These are phyloP conservation scores for Paradendryphiella salina DNA, from an alignment of 2,329 filamentous ascomycete species.

Conservation along the genomic window DNA sequence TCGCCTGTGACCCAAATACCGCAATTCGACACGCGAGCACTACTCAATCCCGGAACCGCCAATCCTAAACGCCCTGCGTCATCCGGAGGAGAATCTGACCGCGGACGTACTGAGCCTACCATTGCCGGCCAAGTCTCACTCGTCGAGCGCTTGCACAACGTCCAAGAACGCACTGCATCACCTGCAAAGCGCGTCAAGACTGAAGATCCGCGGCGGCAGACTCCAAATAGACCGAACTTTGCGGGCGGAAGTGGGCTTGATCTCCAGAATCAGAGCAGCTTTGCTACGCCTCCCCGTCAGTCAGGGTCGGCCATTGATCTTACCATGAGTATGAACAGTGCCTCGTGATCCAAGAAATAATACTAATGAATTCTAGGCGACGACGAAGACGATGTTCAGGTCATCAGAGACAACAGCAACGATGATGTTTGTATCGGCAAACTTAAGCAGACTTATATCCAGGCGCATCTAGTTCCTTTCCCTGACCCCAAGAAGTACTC, in stretches of 20 bases:
- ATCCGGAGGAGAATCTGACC: constrained; percentile 23
- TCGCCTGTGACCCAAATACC: constrained; percentile 10
- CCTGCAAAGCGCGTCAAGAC: constrained; percentile 50
- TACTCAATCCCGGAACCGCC: constrained; percentile 43
- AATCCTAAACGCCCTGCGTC: constrained; percentile 39
- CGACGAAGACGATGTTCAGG: constrained; percentile 64
- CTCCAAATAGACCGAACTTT: constrained; percentile 23
- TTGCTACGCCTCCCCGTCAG: constrained; percentile 5
- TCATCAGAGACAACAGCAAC: constrained; percentile 63
- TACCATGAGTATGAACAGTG: constrained; percentile 38
- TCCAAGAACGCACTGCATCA: constrained; percentile 65
- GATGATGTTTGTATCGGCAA: constrained; percentile 82
- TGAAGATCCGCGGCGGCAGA: constrained; percentile 22
- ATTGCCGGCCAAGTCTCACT: constrained; percentile 59
- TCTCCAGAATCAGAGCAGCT: constrained; percentile 43
- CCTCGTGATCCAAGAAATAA: neutral
- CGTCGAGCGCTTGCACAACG: constrained; percentile 75
- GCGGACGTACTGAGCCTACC: constrained; percentile 28
- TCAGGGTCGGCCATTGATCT: constrained; percentile 34
- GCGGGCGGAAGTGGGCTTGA: constrained; percentile 48
- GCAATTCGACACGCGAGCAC: constrained; percentile 34
- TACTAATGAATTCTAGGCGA: constrained; percentile 51
- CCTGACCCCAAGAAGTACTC: constrained; percentile 66
- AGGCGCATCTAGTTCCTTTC: constrained; percentile 68
- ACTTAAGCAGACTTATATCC: constrained; percentile 67